Base-by-base conservation (phyloP, 495 filamentous ascomycete genomes). In the Recurvomyces mirabilis region DNA sequence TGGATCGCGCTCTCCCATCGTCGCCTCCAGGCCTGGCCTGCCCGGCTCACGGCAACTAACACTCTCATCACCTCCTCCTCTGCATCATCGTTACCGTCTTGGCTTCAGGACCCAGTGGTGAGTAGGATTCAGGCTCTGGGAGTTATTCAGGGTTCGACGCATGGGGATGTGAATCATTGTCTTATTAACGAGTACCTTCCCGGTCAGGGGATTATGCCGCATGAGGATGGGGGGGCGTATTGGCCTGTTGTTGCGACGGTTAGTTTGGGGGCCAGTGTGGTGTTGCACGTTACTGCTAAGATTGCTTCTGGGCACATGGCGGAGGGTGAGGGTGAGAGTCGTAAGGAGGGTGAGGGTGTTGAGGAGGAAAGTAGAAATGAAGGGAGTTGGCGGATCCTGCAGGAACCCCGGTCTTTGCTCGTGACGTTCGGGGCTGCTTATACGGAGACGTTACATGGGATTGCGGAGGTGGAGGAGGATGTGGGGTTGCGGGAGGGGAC, bases 171-270 rank as follows among this genome's bases (percentile, higher is more conserved):
- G 23, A 98, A 98, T 49, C 91, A 98, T 67, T 82, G 91, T 35
- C 70, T 98, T 14, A 74, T 96, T 30, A 98, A 98, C 55, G 87
- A 95, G 62, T 98, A 98, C 62, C 64, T 62, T 1, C 78, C 84
- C 0, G 85, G 84, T 1, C 81, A 94, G 51, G 91, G 91, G 5
- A 98, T 96, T 48, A 89, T 95, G 83, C 77, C 88, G 41, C 91
- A 98, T 57, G 88, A 98, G 64, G 91, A 98, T 56, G 91, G 91
- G 0, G 60, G 70, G 1, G 87, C 89, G 0, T 98, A 98, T 58
- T 68, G 82, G 51, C 81, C 83, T 1, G 73, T 93, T 21, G 89
- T 95, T 3, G 88, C 84, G 31, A 96, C 91, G 3, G 79, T 98
- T 37, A 89, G 82, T 60, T 65, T 98, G 15, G 84, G 86, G 0